A percentile compares a stretch with the other conserved stretches of the same genome.
Evolutionary conservation across 352 stramenopile species (phyloP).

Genomic region (Globisporangium paddicum): DNA sequence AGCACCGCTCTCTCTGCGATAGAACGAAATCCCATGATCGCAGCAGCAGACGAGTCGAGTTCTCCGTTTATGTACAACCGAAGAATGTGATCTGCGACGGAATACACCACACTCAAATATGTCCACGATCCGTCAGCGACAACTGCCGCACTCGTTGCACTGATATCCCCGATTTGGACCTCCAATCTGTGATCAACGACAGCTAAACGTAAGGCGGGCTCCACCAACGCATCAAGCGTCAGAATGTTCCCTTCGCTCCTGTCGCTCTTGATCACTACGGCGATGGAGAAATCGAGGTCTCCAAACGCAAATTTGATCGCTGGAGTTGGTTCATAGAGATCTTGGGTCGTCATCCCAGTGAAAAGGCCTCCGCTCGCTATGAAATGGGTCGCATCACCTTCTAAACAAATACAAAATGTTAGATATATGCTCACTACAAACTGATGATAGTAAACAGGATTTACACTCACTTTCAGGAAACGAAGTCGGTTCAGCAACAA

Average conservation of each 20-base stretch:
- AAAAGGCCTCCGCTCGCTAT: slow-evolving; percentile 1
- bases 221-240: background rate
- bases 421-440: background rate
- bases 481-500: background rate
- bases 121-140: slow-evolving; percentile 3
- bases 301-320: slow-evolving; percentile 33
- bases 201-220: background rate
- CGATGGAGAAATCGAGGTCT: slow-evolving; percentile 38
- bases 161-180: background rate
- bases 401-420: background rate
- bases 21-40: background rate
- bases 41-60: background rate
- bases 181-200: slow-evolving; percentile 1
- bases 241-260: slow-evolving; percentile 1
- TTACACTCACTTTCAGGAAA: slow-evolving; percentile 1
- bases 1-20: slow-evolving; percentile 16
- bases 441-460: background rate
- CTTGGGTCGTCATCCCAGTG: background rate
- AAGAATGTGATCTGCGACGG: background rate
- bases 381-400: background rate
- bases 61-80: background rate
- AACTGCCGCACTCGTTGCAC: background rate
- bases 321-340: background rate
- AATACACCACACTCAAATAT: slow-evolving; percentile 6
- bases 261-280: slow-evolving; percentile 18